Base-by-base conservation (phyloP, 768 basidiomycete genomes). In the Naganishia friedmannii region DNA sequence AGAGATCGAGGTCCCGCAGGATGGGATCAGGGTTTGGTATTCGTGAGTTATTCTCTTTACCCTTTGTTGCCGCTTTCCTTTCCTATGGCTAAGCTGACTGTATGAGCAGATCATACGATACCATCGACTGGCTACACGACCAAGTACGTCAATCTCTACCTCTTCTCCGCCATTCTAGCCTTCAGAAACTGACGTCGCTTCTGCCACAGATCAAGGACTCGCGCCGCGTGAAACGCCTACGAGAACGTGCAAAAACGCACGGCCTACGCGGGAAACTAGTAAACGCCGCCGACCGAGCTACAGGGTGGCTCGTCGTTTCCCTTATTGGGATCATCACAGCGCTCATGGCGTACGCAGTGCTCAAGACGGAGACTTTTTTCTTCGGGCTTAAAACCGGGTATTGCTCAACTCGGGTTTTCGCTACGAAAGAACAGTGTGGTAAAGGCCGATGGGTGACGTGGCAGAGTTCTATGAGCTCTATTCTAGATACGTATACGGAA, bases 91-190 rank as follows among this genome's bases (percentile, higher is more conserved):
- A 42, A 42, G 7, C 7, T 5, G 15, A 42, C 10, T 29, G 6
- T 3, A 51, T 51, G 48, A 23, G 6, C 66, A 78, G 77, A 65
- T 74, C 90, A 2, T 95, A 88, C 82, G 88, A 91, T 0, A 92
- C 90, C 23, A 89, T 95, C 68, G 93, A 97, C 81, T 97, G 94
- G 95, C 84, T 97, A 66, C 95, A 97, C 76, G 95, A 97, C 82
- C 86, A 91, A 48, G 82, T 83, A 73, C 78, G 83, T 76, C 46
- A 66, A 53, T 67, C 72, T 29, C 65, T 31, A 29, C 65, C 6
- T 74, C 77, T 10, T 74, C 21, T 70, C 71, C 17, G 72, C 70
- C 8, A 31, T 56, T 19, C n/a, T 72, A 31, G 58, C 63, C 29
- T 73, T 73, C 66, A 6, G 26, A 39, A 21, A 21, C n/a, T 53